These are phyloP conservation scores for Zygoascus meyerae DNA, from an alignment of 1,139 yeast species.

Conservation along the genomic window DNA sequence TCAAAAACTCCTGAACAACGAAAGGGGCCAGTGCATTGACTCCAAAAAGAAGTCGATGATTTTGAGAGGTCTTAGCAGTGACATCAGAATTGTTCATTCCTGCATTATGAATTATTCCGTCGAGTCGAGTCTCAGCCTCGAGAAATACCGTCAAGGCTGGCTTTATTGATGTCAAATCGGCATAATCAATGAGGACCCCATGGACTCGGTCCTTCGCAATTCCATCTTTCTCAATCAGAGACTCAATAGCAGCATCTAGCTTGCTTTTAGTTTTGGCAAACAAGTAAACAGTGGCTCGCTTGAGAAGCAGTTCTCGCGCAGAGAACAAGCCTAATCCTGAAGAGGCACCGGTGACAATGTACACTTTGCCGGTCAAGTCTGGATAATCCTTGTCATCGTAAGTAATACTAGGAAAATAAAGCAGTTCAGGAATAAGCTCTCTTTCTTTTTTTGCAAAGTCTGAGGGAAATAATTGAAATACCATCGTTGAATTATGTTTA, in stretches of 20 bases:
- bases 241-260: slow-evolving; percentile 16
- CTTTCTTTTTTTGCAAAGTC: not conserved
- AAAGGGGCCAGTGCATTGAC: slow-evolving; percentile 49
- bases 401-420: not conserved
- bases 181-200: slow-evolving; percentile 36
- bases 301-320: slow-evolving; percentile 20
- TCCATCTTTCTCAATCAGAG: slow-evolving; percentile 14
- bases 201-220: slow-evolving; percentile 15
- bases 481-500: no score
- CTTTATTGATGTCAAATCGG: slow-evolving; percentile 42
- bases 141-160: slow-evolving; percentile 37
- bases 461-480: no score
- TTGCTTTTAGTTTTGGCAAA: slow-evolving; percentile 24
- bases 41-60: slow-evolving; percentile 47
- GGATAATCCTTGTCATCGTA: not conserved
- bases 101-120: slow-evolving; percentile 34
- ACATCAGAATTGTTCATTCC: slow-evolving; percentile 45
- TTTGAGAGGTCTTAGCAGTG: slow-evolving; percentile 39
- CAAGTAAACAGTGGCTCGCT: slow-evolving; percentile 29
- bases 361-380: slow-evolving; percentile 34
- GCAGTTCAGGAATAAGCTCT: not conserved
- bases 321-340: slow-evolving; percentile 29
- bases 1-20: slow-evolving; percentile 43
- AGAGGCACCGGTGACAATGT: slow-evolving; percentile 31
- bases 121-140: slow-evolving; percentile 24